phyloP scores from a whole-genome alignment of 2,329 filamentous ascomycete species.

The Ilyonectria sp. region DNA sequence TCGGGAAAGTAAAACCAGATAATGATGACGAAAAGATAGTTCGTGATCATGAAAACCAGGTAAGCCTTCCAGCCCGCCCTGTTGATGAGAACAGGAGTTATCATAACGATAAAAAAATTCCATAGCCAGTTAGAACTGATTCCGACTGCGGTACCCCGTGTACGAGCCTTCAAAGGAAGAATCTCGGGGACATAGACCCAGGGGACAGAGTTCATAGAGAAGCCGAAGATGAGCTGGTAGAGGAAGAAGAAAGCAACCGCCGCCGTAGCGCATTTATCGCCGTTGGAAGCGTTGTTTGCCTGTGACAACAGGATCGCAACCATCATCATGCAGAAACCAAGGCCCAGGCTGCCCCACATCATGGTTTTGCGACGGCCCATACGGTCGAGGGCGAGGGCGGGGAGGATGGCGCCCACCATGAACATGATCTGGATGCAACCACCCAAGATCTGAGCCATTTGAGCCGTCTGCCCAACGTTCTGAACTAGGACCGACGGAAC shows the following conservation, averaged over 20 bases:
- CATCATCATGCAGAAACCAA: slow-evolving; percentile 43
- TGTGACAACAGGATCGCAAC: slow-evolving; percentile 41
- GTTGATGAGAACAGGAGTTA: slow-evolving; percentile 64
- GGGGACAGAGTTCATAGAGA: slow-evolving; percentile 36
- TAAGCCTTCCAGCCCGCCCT: slow-evolving; percentile 65
- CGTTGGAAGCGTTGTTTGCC: slow-evolving; percentile 28
- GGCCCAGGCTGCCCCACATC: slow-evolving; percentile 57
- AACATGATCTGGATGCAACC: slow-evolving; percentile 58
- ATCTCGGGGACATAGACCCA: slow-evolving; percentile 39
- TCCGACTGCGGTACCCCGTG: slow-evolving; percentile 28
- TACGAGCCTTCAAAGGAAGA: slow-evolving; percentile 33
- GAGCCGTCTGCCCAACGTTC: slow-evolving; percentile 51
- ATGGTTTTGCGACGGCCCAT: slow-evolving; percentile 60
- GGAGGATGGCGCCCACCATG: slow-evolving; percentile 54
- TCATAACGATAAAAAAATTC: slow-evolving; percentile 63
- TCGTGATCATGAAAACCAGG: slow-evolving; percentile 66
- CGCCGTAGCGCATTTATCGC: slow-evolving; percentile 30
- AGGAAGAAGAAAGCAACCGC: slow-evolving; percentile 37
- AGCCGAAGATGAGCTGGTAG: slow-evolving; percentile 35
- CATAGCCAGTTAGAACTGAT: slow-evolving; percentile 54
- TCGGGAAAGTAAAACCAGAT: slow-evolving; percentile 67
- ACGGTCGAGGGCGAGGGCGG: slow-evolving; percentile 53
- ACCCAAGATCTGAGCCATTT: slow-evolving; percentile 52
- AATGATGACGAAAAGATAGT: slow-evolving; percentile 59
- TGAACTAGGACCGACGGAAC: slow-evolving; percentile 49